Percentiles rank a stretch among this genome's conserved stretches.
These are phyloP conservation scores for Obelidium mucronatum DNA, from an alignment of 192 early-diverging fungal genomes.

Conservation along the genomic window DNA sequence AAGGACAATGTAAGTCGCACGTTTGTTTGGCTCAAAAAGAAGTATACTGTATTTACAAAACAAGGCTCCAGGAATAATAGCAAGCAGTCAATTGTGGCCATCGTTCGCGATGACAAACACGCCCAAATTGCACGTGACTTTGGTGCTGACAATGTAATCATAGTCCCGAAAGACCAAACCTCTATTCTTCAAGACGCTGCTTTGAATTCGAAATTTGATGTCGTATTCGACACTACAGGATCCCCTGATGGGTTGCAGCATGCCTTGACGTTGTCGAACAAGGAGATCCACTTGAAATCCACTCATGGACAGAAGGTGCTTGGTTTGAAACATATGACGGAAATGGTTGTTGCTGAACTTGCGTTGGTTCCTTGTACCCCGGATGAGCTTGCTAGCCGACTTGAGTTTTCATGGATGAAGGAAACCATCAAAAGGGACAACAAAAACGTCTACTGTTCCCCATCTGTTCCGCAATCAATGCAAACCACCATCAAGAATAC, in stretches of 20 bases:
- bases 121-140: constrained; percentile 3
- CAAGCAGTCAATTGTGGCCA: constrained; percentile 10
- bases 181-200: background rate
- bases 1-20: background rate
- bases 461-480: background rate
- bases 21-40: background rate
- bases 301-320: constrained; percentile 38
- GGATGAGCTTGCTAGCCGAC: background rate
- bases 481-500: background rate
- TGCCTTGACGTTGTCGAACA: constrained; percentile 18
- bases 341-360: constrained; percentile 41
- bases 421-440: background rate
- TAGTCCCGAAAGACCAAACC: background rate
- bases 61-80: background rate
- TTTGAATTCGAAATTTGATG: constrained; percentile 21
- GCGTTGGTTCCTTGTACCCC: constrained; percentile 3
- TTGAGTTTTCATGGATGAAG: background rate
- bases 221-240: constrained; percentile 39
- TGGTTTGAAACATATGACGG: constrained; percentile 34
- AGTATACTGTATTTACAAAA: too few relatives aligned
- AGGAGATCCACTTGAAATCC: constrained; percentile 35
- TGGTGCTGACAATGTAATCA: constrained; percentile 29
- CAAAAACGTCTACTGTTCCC: background rate
- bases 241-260: constrained; percentile 12
- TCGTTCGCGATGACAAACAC: background rate